Conservation (phyloP, 1,284 basidiomycete genomes). For the Trichosporon coremiiforme region DNA sequence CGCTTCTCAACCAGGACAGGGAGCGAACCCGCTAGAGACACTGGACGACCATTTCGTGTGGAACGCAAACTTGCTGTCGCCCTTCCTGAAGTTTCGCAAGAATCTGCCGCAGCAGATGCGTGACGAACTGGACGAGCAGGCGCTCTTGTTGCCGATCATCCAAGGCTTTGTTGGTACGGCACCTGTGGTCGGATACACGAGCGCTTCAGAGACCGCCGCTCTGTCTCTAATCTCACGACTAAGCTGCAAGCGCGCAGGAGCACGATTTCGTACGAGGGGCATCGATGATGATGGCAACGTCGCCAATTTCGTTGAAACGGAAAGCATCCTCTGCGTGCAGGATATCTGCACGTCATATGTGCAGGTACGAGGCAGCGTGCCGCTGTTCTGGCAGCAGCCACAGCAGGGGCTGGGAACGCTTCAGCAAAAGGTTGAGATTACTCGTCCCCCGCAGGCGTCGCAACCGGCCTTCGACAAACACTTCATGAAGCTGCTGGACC, state of each 20-base stretch:
- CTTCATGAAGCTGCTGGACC: constrained; percentile 78
- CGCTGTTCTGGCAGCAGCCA: constrained; percentile 98
- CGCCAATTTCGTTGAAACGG: constrained; percentile 98
- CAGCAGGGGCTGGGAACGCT: constrained; percentile 75
- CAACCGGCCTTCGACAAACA: constrained; percentile 96
- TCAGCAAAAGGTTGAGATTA: constrained; percentile 87
- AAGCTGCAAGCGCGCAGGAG: constrained; percentile 93
- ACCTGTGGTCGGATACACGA: constrained; percentile 34
- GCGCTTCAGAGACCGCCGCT: constrained; percentile 49
- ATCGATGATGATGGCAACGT: constrained; percentile 97
- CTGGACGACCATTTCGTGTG: constrained; percentile 74
- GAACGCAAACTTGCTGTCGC: constrained; percentile 50
- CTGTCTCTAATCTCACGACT: constrained; percentile 81
- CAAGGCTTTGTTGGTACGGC: constrained; percentile 80
- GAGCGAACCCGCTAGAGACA: constrained; percentile 60
- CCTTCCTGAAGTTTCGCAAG: constrained; percentile 50
- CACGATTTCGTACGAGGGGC: constrained; percentile 94
- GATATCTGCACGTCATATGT: constrained; percentile 84
- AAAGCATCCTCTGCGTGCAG: constrained; percentile 82
- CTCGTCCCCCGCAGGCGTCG: constrained; percentile 79
- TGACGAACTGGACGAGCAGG: constrained; percentile 49
- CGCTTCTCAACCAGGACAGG: constrained; percentile 15
- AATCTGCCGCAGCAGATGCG: constrained; percentile 56
- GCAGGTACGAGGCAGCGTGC: constrained; percentile 91
- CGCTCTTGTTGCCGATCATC: constrained; percentile 70